Base-by-base conservation (phyloP, 2,329 filamentous ascomycete species). In the Thielaviopsis musarum region DNA sequence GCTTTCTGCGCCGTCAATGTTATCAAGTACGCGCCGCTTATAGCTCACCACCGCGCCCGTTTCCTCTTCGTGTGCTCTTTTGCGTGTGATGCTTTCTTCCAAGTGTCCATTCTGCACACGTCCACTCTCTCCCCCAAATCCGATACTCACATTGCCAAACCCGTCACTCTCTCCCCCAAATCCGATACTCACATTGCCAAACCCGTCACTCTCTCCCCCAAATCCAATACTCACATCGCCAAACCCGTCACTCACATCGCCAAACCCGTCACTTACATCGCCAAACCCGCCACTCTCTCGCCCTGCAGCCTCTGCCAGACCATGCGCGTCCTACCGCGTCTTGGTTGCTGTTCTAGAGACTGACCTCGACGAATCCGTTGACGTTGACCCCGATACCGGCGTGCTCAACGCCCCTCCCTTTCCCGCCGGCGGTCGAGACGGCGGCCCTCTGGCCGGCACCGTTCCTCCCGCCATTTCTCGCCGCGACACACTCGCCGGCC, bases 281-380 rank as follows among this genome's bases (percentile, higher is more conserved):
- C n/a, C n/a, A n/a, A n/a, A n/a, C n/a, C n/a, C n/a, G n/a, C n/a
- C n/a, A n/a, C n/a, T n/a, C n/a, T 56, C 28, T 54, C 13, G 4
- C 28, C n/a, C 52, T 28, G 52, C 17, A 19, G n/a, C 22, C 15
- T 54, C 52, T 51, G 30, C 21, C 41, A 58, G 30, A 24, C 53
- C 38, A 51, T 53, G 17, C 52, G 38, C 12, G 51, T 58, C 57
- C 57, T 58, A 58, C 53, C 57, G 52, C 22, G 53, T 51, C 51
- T 30, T 58, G 22, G 55, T 57, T 54, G 57, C 53, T 10, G 57
- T 54, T 24, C 57, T 45, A 53, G 57, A 58, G 21, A 26, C 38
- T 54, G 57, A 30, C 30, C 57, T 34, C 5, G 57, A 34, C 30
- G 30, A 34, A 34, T 34, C 30, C 10, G 5, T 10, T 54, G 57